A percentile compares a stretch with the other conserved stretches of the same genome.
Evolutionary conservation across 805 yeast species (phyloP).

Genomic region (Peterozyma toletana): DNA sequence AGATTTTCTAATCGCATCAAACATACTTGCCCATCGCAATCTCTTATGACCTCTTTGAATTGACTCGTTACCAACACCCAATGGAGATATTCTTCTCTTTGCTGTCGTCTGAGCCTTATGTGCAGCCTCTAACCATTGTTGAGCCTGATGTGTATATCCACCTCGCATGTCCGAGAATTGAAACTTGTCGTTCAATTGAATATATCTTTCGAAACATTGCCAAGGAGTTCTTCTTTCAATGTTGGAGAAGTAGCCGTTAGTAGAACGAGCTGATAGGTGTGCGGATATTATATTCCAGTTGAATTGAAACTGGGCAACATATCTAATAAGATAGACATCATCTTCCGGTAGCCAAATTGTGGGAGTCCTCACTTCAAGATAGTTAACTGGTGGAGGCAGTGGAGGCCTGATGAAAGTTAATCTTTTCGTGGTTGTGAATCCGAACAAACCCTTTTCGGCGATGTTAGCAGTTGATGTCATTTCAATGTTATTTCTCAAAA

Average conservation of each 20-base stretch:
- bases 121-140: slow-evolving; percentile 88
- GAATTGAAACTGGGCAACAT: slow-evolving; percentile 80
- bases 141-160: slow-evolving; percentile 73
- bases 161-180: slow-evolving; percentile 87
- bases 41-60: slow-evolving; percentile 90
- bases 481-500: slow-evolving; percentile 41
- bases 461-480: slow-evolving; percentile 24
- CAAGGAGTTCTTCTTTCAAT: slow-evolving; percentile 96
- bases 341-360: slow-evolving; percentile 96
- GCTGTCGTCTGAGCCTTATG: slow-evolving; percentile 84
- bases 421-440: slow-evolving; percentile 41
- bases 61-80: slow-evolving; percentile 90
- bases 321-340: slow-evolving; percentile 70
- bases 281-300: slow-evolving; percentile 93
- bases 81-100: slow-evolving; percentile 81
- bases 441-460: slow-evolving; percentile 52
- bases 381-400: slow-evolving; percentile 77
- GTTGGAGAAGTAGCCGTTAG: slow-evolving; percentile 71
- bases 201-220: slow-evolving; percentile 97
- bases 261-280: slow-evolving; percentile 59
- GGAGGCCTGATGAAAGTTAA: slow-evolving; percentile 77
- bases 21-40: slow-evolving; percentile 93
- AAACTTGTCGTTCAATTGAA: slow-evolving; percentile 84
- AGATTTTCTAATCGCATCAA: slow-evolving; percentile 87
- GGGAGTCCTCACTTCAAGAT: slow-evolving; percentile 78